A percentile compares a stretch with the other conserved stretches of the same genome.
Conservation (phyloP, 2,329 filamentous ascomycete genomes). For the Hymenoscyphus salicellus region DNA sequence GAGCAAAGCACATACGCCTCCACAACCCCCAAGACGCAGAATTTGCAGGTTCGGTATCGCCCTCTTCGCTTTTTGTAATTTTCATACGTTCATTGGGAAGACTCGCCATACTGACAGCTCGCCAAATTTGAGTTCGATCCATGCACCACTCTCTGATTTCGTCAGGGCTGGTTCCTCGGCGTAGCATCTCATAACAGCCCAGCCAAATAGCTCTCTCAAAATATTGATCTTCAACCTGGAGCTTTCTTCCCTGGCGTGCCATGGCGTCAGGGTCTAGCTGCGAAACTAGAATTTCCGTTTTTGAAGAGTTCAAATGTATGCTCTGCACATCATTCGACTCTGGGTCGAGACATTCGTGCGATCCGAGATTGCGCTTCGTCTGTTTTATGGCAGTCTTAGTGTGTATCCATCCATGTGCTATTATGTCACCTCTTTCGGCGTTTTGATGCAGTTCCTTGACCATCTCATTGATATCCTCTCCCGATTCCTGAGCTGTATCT, state of each 20-base stretch:
- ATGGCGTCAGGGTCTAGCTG: constrained; percentile 89
- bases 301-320: constrained; percentile 55
- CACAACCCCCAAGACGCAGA: constrained; percentile 59
- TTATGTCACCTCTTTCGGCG: constrained; percentile 75
- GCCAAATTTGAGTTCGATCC: constrained; percentile 83
- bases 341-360: constrained; percentile 63
- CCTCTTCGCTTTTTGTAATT: neutral
- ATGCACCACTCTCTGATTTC: constrained; percentile 83
- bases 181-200: constrained; percentile 88
- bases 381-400: constrained; percentile 88
- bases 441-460: constrained; percentile 73
- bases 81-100: constrained; percentile 54
- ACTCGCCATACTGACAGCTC: constrained; percentile 77
- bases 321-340: constrained; percentile 55
- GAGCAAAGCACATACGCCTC: constrained; percentile 72
- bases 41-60: constrained; percentile 44
- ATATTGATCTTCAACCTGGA: constrained; percentile 80
- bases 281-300: constrained; percentile 67
- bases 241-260: constrained; percentile 70
- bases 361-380: constrained; percentile 74
- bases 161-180: constrained; percentile 71
- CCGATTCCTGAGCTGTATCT: constrained; percentile 64
- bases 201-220: constrained; percentile 91
- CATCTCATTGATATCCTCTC: constrained; percentile 70
- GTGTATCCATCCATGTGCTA: constrained; percentile 87